Conservation (phyloP, 2,329 filamentous ascomycete genomes). For the Hypoxylon sp. region DNA sequence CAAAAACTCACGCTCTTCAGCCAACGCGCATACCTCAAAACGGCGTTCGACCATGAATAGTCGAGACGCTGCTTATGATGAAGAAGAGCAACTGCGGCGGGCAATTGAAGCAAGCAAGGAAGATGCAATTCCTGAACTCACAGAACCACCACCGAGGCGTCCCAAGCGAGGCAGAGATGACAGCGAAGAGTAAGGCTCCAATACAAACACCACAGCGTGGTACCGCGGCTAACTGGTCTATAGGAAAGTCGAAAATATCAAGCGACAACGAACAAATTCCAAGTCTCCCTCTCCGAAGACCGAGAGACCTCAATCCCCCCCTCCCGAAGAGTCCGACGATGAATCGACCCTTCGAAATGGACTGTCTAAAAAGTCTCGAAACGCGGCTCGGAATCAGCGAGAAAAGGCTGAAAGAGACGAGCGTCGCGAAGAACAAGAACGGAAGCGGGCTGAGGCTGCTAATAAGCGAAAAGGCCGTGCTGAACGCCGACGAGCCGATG, state of each 20-base stretch:
- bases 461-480: conserved; percentile 86
- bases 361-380: conserved; percentile 72
- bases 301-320: conserved; percentile 63
- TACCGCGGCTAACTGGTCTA: conserved; percentile 48
- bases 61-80: conserved; percentile 92
- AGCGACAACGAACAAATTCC: conserved; percentile 87
- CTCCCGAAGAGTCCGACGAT: conserved; percentile 76
- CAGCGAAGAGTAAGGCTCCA: conserved; percentile 86
- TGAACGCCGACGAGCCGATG: conserved; percentile 84
- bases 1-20: conserved; percentile 69
- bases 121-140: conserved; percentile 71
- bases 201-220: conserved; percentile 26
- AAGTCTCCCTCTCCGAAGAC: conserved; percentile 75
- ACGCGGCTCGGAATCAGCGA: conserved; percentile 70
- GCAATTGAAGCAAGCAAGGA: conserved; percentile 97
- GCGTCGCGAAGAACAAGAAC: conserved; percentile 81
- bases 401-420: conserved; percentile 80
- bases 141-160: conserved; percentile 72
- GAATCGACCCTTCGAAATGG: conserved; percentile 76
- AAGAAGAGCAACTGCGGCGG: conserved; percentile 88
- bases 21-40: conserved; percentile 74
- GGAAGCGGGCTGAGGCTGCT: conserved; percentile 79
- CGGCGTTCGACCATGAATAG: conserved; percentile 98
- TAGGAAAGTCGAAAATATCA: conserved; percentile 79
- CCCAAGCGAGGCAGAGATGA: conserved; percentile 89